These are phyloP conservation scores for Osmanthus fragrans DNA, from an alignment of 257 asterid genomes.

Conservation along the genomic window DNA sequence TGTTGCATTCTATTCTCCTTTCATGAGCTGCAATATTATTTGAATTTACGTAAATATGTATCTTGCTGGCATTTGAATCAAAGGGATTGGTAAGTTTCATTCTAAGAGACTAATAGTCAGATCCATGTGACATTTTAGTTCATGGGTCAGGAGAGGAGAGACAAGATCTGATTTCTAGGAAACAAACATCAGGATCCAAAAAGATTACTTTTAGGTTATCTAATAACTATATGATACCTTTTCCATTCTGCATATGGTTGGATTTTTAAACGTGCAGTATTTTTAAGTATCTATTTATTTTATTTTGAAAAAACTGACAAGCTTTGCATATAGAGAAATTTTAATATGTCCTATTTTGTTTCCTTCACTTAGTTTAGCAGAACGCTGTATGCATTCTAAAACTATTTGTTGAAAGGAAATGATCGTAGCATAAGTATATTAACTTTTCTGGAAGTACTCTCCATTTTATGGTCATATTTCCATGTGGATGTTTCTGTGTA, in stretches of 20 bases:
- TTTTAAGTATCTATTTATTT: too few relatives aligned
- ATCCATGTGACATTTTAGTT: not conserved
- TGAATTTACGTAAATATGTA: not conserved
- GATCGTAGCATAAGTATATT: not conserved
- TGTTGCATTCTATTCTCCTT: not conserved
- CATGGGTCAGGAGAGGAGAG: not conserved
- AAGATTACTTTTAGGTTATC: not conserved
- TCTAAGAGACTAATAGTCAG: not conserved
- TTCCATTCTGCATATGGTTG: not conserved
- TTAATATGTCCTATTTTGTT: not conserved
- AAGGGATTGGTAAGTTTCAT: not conserved
- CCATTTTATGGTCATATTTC: not conserved
- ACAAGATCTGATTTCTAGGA: not conserved
- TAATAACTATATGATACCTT: not conserved
- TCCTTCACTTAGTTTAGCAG: not conserved
- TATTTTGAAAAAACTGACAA: not conserved
- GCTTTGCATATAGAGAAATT: not conserved
- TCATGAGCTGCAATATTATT: not conserved
- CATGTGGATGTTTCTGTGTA: not conserved
- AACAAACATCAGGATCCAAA: not conserved
- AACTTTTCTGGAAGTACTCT: not conserved
- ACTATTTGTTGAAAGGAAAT: not conserved
- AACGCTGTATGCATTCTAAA: not conserved
- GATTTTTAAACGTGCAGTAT: not conserved
- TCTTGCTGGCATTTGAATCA: not conserved